Percentiles rank a stretch among this genome's conserved stretches.
phyloP scores from a whole-genome alignment of 176 grass and related monocot species.

The Bothriochloa decipiens region DNA sequence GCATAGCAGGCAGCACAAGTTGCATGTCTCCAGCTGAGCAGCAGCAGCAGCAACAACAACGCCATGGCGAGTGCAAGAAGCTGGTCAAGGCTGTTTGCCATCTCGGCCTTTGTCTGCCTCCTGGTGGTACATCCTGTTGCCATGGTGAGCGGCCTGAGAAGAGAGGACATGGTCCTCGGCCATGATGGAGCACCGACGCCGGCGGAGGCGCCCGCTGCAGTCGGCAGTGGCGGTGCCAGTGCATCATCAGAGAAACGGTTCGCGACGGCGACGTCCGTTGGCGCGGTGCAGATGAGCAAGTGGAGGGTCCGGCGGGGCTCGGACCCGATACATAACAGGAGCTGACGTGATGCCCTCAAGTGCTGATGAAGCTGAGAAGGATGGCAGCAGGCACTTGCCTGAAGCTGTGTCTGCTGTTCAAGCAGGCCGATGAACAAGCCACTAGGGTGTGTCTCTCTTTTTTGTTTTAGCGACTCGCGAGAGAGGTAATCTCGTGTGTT shows the following conservation, averaged over 20 bases:
- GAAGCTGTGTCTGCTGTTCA: not conserved
- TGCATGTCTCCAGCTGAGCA: slow-evolving; percentile 49
- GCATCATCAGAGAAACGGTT: slow-evolving; percentile 32
- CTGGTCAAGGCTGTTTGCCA: slow-evolving; percentile 19
- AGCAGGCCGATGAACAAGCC: slow-evolving; percentile 1
- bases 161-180: slow-evolving; percentile 34
- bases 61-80: slow-evolving; percentile 38
- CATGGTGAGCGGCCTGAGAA: slow-evolving; percentile 40
- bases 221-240: not conserved
- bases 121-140: slow-evolving; percentile 18
- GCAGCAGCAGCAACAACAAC: not conserved
- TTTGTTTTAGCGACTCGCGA: slow-evolving; percentile 11
- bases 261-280: slow-evolving; percentile 10
- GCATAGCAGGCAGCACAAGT: slow-evolving; percentile 13
- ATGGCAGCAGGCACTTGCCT: not conserved
- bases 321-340: slow-evolving; percentile 70
- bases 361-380: not conserved
- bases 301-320: slow-evolving; percentile 64
- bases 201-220: not conserved
- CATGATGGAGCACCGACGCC: slow-evolving; percentile 1
- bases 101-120: slow-evolving; percentile 46
- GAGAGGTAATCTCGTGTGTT: not conserved
- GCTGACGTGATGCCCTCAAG: not conserved
- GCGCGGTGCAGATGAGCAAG: slow-evolving; percentile 50
- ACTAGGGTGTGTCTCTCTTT: slow-evolving; percentile 1